Conservation (phyloP, 257 asterid species). For the Vinca minor region DNA sequence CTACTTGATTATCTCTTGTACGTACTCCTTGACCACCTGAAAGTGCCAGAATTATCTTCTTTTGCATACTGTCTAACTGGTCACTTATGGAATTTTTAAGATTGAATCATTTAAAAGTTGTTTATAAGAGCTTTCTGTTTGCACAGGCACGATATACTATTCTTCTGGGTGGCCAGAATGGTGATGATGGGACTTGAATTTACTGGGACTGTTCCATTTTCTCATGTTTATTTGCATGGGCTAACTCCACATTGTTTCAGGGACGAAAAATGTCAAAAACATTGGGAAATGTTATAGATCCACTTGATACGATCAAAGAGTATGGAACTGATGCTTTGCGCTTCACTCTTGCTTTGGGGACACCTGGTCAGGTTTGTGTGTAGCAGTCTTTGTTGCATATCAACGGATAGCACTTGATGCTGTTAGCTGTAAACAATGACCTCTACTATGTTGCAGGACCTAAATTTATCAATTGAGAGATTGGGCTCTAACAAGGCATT, state of each 20-base stretch:
- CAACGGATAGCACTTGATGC: not conserved
- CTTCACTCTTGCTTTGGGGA: constrained; percentile 89
- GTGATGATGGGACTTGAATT: constrained; percentile 99
- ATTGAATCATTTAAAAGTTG: too few species aligned
- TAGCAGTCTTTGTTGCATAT: not conserved
- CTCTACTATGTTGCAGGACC: constrained; percentile 51
- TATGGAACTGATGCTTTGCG: constrained; percentile 96
- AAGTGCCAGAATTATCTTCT: not conserved
- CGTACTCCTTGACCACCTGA: not conserved
- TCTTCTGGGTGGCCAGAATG: constrained; percentile 99
- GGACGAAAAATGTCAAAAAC: constrained; percentile 98
- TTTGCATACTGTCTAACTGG: too few species aligned
- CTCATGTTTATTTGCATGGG: constrained; percentile 82
- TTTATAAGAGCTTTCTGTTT: constrained; percentile 20
- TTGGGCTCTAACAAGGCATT: constrained; percentile 84
- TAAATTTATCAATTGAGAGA: constrained; percentile 80
- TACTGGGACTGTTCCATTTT: constrained; percentile 86
- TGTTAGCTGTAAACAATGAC: constrained; percentile 3
- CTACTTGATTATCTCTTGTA: not conserved
- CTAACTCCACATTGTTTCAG: constrained; percentile 42
- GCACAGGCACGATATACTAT: constrained; percentile 92
- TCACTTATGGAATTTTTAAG: too few species aligned
- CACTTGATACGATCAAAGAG: constrained; percentile 74
- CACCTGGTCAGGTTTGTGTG: constrained; percentile 86
- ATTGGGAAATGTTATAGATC: constrained; percentile 87